A percentile compares a stretch with the other conserved stretches of the same genome.
Conservation (phyloP, 2,329 filamentous ascomycete species). For the Diaporthe australafricana region DNA sequence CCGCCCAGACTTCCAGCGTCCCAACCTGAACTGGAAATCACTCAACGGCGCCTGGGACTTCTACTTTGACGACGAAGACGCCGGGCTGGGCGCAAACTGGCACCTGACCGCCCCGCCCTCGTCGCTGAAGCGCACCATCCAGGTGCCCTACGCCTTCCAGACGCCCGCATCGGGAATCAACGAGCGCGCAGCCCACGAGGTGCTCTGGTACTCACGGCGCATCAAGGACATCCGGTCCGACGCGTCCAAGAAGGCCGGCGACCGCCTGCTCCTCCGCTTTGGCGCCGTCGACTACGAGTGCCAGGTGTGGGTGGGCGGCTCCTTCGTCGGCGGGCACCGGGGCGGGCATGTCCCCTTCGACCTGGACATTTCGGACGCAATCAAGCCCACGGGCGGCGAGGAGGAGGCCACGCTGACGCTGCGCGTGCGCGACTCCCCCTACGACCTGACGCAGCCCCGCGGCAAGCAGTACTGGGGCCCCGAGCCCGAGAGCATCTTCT, state of each 20-base stretch:
- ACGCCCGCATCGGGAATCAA: slow-evolving; percentile 71
- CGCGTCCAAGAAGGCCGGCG: slow-evolving; percentile 52
- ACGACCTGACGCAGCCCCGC: slow-evolving; percentile 72
- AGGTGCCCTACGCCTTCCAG: slow-evolving; percentile 75
- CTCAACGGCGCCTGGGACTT: slow-evolving; percentile 75
- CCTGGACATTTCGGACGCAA: slow-evolving; percentile 66
- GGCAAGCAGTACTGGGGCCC: slow-evolving; percentile 77
- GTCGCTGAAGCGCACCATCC: slow-evolving; percentile 63
- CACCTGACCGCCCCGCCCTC: slow-evolving; percentile 62
- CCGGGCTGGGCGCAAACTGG: slow-evolving; percentile 65
- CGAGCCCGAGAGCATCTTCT: slow-evolving; percentile 70
- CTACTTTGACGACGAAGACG: slow-evolving; percentile 73
- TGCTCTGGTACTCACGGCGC: slow-evolving; percentile 73
- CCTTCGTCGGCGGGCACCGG: slow-evolving; percentile 63
- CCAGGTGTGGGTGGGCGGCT: slow-evolving; percentile 66
- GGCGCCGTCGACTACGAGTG: slow-evolving; percentile 73
- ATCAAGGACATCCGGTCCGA: slow-evolving; percentile 61
- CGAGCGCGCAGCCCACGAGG: slow-evolving; percentile 72
- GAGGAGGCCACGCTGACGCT: slow-evolving; percentile 59
- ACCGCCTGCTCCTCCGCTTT: slow-evolving; percentile 64
- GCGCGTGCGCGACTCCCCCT: slow-evolving; percentile 72
- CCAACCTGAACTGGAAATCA: slow-evolving; percentile 66
- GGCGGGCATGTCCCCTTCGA: slow-evolving; percentile 71
- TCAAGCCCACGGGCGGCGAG: slow-evolving; percentile 44
- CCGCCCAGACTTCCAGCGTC: slow-evolving; percentile 72